Percentiles rank a stretch among this genome's conserved stretches.
Evolutionary conservation across 306 rosid species (phyloP).

Genomic region (Cucurbita maxima): DNA sequence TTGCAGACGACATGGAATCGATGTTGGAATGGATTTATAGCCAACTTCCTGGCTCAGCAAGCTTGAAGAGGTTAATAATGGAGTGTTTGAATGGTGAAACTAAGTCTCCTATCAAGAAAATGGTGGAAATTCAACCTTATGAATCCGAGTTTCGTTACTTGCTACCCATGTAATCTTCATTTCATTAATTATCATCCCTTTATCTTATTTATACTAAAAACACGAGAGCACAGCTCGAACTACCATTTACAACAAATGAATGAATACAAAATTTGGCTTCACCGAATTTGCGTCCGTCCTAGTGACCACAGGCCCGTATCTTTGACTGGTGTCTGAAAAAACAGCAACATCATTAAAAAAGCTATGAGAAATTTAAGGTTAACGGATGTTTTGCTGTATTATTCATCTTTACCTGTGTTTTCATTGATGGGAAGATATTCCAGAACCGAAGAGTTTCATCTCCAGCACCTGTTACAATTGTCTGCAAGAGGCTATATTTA

Average conservation of each 20-base stretch:
- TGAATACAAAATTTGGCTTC: background rate
- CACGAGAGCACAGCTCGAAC: too few relatives aligned
- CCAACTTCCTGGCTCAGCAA: conserved; percentile 64
- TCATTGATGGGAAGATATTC: conserved; percentile 85
- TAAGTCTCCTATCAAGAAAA: conserved; percentile 33
- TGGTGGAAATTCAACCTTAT: conserved; percentile 63
- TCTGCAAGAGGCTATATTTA: conserved; percentile 30
- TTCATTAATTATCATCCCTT: background rate
- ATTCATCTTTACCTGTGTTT: conserved; percentile 46
- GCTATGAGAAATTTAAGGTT: background rate
- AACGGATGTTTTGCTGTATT: background rate
- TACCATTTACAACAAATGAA: conserved; percentile 8
- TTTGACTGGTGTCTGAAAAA: conserved; percentile 59
- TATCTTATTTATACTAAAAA: too few relatives aligned
- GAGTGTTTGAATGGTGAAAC: conserved; percentile 47
- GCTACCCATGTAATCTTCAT: conserved; percentile 19
- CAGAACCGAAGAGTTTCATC: conserved; percentile 90
- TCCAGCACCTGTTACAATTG: conserved; percentile 96
- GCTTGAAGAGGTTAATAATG: conserved; percentile 48
- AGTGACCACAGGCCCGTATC: conserved; percentile 91
- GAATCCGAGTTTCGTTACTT: conserved; percentile 72
- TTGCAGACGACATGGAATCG: conserved; percentile 79
- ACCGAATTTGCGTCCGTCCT: conserved; percentile 74
- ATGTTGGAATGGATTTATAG: conserved; percentile 82
- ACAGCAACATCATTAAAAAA: background rate